Conservation (phyloP, 305 asterid genomes). For the Lippia alba region DNA sequence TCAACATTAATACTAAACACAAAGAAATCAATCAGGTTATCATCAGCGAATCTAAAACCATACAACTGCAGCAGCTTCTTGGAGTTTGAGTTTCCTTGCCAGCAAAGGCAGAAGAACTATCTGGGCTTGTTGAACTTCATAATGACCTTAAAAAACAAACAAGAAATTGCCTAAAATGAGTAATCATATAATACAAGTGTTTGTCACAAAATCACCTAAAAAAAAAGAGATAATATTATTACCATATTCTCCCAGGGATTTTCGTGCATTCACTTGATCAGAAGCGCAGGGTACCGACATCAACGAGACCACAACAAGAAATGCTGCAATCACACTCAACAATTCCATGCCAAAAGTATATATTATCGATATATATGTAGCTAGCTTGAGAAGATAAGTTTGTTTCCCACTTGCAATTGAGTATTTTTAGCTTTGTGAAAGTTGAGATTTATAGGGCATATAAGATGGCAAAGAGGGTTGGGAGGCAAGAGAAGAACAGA, state of each 20-base stretch:
- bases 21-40: neutral
- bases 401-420: conserved; percentile 12
- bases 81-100: conserved; percentile 60
- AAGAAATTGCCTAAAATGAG: neutral
- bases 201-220: neutral
- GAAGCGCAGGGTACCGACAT: conserved; percentile 47
- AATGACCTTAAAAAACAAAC: conserved; percentile 13
- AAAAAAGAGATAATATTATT: conserved; percentile 7
- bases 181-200: neutral
- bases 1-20: neutral
- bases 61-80: conserved; percentile 37
- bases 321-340: conserved; percentile 29
- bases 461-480: conserved; percentile 21
- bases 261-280: conserved; percentile 32
- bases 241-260: conserved; percentile 36
- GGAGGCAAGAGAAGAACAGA: conserved; percentile 41
- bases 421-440: conserved; percentile 23
- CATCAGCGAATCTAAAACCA: neutral
- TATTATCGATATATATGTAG: neutral
- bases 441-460: conserved; percentile 46
- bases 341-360: conserved; percentile 47
- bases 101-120: conserved; percentile 12
- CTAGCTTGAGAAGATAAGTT: conserved; percentile 1
- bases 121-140: conserved; percentile 40
- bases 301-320: conserved; percentile 41